These are phyloP conservation scores for Leishmania turanica DNA, from an alignment of 208 protist species.

Conservation along the genomic window DNA sequence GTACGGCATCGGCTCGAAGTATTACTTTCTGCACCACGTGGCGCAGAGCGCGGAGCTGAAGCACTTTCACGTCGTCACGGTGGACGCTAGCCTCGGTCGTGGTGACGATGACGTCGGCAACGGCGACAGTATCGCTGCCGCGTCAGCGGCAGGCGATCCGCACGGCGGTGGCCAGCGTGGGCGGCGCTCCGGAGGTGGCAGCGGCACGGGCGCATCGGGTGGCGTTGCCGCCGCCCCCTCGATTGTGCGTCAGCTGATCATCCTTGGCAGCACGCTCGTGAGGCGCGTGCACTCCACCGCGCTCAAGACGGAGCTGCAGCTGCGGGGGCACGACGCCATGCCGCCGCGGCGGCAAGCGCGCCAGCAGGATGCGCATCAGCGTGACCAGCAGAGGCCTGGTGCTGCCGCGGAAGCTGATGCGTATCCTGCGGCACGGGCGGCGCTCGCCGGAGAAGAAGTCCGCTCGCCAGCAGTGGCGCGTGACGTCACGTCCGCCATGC, in stretches of 20 bases:
- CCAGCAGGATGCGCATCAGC: not conserved
- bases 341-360: not conserved
- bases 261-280: not conserved
- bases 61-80: constrained; percentile 28
- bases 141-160: not conserved
- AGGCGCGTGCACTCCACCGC: not conserved
- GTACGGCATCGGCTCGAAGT: constrained; percentile 77
- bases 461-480: constrained; percentile 16
- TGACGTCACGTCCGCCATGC: not conserved
- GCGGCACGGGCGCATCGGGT: not conserved
- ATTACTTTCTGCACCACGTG: constrained; percentile 80
- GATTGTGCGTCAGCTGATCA: not conserved
- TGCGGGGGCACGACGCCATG: not conserved
- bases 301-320: not conserved
- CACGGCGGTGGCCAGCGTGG: not conserved
- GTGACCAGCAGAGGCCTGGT: not conserved
- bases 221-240: not conserved
- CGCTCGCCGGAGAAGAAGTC: not conserved
- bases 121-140: not conserved
- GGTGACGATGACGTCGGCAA: not conserved
- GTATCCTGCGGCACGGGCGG: constrained; percentile 1
- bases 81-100: constrained; percentile 48
- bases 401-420: not conserved
- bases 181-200: not conserved
- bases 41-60: constrained; percentile 58